Conservation (phyloP, 139 green algal species). For the Coelastrella sp. region DNA sequence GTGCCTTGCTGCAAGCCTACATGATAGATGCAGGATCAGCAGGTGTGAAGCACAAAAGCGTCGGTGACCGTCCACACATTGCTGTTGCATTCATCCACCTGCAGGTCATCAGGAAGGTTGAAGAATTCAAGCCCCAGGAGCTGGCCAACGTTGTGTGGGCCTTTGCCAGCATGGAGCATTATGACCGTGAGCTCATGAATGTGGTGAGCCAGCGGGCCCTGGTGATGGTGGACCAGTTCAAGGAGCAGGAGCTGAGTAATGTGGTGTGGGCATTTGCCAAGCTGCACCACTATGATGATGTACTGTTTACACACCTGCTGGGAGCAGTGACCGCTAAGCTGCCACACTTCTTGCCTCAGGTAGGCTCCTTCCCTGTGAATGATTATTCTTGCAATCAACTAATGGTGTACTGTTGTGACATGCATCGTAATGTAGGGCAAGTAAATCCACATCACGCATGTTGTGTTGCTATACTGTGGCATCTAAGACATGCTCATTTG, state of each 20-base stretch:
- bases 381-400: background rate
- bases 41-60: too few species aligned
- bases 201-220: constrained; percentile 39
- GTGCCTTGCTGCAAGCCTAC: too few species aligned
- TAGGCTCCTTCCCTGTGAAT: background rate
- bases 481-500: too few species aligned
- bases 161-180: constrained; percentile 61
- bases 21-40: too few species aligned
- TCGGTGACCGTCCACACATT: too few species aligned
- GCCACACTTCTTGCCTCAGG: constrained; percentile 63
- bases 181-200: constrained; percentile 45
- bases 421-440: too few species aligned
- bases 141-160: constrained; percentile 79
- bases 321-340: constrained; percentile 53
- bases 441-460: too few species aligned
- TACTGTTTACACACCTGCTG: constrained; percentile 56
- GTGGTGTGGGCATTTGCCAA: constrained; percentile 69
- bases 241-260: constrained; percentile 77
- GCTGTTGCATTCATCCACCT: background rate
- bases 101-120: constrained; percentile 40
- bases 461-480: too few species aligned
- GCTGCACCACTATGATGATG: constrained; percentile 45
- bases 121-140: constrained; percentile 72
- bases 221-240: constrained; percentile 58
- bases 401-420: too few species aligned